Evolutionary conservation across 2,329 filamentous ascomycete genomes (phyloP).

Genomic region (Emergomyces pasteurianus): DNA sequence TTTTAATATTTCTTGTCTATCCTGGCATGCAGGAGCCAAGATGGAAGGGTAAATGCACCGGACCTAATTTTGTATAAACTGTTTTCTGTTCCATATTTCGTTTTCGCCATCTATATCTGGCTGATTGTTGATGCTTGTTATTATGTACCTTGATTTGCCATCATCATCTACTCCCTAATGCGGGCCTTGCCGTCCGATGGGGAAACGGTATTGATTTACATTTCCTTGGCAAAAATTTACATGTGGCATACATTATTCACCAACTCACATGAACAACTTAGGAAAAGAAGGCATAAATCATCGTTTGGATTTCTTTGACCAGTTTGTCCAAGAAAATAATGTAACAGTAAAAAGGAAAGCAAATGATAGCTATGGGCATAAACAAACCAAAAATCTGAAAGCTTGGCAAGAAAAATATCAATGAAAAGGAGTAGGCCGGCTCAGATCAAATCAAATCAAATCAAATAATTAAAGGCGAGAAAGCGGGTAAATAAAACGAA

Average conservation of each 20-base stretch:
- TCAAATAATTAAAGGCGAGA: no score
- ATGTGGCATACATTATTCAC: not conserved
- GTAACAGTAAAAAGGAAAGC: not conserved
- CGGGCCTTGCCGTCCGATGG: not conserved
- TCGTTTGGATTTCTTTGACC: not conserved
- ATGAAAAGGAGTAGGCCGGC: not conserved
- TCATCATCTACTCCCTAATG: not conserved
- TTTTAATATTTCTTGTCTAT: no score
- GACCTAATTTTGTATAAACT: not conserved
- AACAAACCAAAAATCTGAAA: not conserved
- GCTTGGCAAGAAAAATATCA: not conserved
- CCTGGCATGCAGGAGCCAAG: not conserved
- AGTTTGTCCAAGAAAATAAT: not conserved
- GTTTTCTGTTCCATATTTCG: not conserved
- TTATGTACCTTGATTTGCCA: not conserved
- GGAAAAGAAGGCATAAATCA: not conserved
- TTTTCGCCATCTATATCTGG: not conserved
- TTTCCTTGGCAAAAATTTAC: not conserved
- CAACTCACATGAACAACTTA: not conserved
- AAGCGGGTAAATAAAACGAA: not conserved
- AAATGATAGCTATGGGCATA: not conserved
- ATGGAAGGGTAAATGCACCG: not conserved
- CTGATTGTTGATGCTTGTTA: not conserved
- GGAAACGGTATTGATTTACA: not conserved
- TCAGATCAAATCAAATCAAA: not conserved